Conservation (phyloP, 2,329 filamentous ascomycete species). For the Aspergillus pseudonomiae region DNA sequence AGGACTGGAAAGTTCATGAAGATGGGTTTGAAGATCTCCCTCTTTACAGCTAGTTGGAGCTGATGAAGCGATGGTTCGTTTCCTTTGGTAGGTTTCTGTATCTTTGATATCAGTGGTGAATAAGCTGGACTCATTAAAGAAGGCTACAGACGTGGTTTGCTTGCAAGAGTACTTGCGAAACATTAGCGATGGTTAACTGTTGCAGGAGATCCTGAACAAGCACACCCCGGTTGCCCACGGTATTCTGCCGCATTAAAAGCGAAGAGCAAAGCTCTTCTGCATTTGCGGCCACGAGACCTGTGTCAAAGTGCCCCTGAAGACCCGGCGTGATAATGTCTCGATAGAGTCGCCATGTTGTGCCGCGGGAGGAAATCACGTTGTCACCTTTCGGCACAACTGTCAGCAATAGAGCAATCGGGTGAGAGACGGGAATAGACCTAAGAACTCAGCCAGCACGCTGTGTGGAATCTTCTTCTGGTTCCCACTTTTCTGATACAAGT, state of each 20-base stretch:
- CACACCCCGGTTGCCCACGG: background rate
- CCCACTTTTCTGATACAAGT: slow-evolving; percentile 26
- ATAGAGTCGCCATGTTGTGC: slow-evolving; percentile 37
- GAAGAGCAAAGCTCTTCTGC: background rate
- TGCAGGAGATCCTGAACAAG: background rate
- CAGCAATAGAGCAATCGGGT: background rate
- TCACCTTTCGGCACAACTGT: background rate
- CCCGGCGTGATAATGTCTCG: slow-evolving; percentile 9
- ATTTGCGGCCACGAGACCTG: background rate
- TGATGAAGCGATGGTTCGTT: slow-evolving; percentile 5
- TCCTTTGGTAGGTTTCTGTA: background rate
- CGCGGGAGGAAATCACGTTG: slow-evolving; percentile 37
- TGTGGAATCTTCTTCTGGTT: slow-evolving; percentile 35
- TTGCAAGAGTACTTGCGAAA: background rate
- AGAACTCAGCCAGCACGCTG: slow-evolving; percentile 35
- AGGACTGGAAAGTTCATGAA: slow-evolving; percentile 41
- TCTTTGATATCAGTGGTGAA: background rate
- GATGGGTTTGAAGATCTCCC: slow-evolving; percentile 39
- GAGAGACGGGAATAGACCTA: slow-evolving; percentile 35
- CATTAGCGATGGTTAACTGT: background rate
- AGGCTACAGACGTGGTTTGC: background rate
- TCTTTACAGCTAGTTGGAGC: slow-evolving; percentile 25
- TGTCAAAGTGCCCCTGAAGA: background rate
- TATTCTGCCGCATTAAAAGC: background rate
- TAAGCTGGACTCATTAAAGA: fast-evolving